phyloP scores from a whole-genome alignment of 306 rosid species.

The Vigna angularis region DNA sequence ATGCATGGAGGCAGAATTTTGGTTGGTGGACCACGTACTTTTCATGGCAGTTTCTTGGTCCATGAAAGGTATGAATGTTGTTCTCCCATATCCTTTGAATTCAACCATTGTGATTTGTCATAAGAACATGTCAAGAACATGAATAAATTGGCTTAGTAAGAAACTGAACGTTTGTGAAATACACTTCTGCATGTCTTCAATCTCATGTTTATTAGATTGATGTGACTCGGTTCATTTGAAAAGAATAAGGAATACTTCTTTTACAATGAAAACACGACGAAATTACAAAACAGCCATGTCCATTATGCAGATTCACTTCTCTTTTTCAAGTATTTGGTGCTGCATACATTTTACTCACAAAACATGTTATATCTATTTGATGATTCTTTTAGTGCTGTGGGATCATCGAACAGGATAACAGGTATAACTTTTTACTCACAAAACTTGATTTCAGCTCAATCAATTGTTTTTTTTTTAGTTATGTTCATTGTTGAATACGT shows the following conservation, averaged over 20 bases:
- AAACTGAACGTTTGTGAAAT: conserved; percentile 22
- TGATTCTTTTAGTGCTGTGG: background rate
- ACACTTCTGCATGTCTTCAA: background rate
- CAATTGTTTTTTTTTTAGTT: background rate
- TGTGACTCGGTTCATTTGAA: background rate
- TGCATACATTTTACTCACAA: background rate
- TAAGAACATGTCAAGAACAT: conserved; percentile 64
- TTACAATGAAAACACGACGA: background rate
- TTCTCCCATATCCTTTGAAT: conserved; percentile 53
- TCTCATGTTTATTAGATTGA: background rate
- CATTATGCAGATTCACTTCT: background rate
- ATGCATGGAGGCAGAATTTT: conserved; percentile 45
- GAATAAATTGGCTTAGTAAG: conserved; percentile 44
- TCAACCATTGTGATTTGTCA: conserved; percentile 48
- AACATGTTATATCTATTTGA: background rate
- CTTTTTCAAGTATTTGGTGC: background rate
- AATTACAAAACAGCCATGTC: background rate
- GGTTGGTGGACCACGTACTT: conserved; percentile 82
- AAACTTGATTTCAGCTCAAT: background rate
- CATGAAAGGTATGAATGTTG: conserved; percentile 40
- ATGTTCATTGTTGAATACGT: background rate
- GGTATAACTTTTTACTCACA: background rate
- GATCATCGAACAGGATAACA: background rate
- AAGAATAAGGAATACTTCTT: background rate
- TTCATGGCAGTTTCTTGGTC: conserved; percentile 54